A percentile compares a stretch with the other conserved stretches of the same genome.
Evolutionary conservation across 345 rosid genomes (phyloP).

Genomic region (Luvunga scandens): DNA sequence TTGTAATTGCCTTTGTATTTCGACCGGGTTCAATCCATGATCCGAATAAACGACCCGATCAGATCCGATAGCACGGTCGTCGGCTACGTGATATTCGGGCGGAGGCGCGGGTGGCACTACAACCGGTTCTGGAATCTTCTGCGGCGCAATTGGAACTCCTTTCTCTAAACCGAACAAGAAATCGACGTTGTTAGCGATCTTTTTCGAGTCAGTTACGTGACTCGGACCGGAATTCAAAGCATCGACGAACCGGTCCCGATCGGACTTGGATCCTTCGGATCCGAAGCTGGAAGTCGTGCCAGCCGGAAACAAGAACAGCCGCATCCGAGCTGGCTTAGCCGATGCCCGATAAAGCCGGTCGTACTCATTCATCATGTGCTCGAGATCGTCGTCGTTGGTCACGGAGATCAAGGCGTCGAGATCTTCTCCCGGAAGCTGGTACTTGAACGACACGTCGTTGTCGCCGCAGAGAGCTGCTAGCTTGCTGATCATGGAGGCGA

Average conservation of each 20-base stretch:
- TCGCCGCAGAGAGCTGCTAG: constrained; percentile 57
- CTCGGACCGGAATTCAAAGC: constrained; percentile 53
- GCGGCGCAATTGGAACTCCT: constrained; percentile 26
- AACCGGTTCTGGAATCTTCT: constrained; percentile 30
- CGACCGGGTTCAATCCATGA: constrained; percentile 41
- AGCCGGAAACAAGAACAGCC: constrained; percentile 70
- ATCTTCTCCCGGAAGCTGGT: constrained; percentile 94
- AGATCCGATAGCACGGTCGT: constrained; percentile 31
- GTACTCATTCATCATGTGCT: constrained; percentile 92
- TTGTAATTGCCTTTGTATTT: constrained; percentile 69
- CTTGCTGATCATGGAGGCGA: constrained; percentile 54
- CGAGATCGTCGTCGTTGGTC: constrained; percentile 89
- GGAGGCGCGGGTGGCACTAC: constrained; percentile 26
- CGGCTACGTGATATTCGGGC: constrained; percentile 15
- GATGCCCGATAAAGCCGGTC: constrained; percentile 71
- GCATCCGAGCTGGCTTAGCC: constrained; percentile 82
- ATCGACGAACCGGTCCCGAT: constrained; percentile 77
- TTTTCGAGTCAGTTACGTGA: constrained; percentile 32
- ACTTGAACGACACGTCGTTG: constrained; percentile 63
- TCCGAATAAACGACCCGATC: constrained; percentile 46
- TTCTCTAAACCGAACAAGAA: constrained; percentile 79
- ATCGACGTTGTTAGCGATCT: constrained; percentile 47
- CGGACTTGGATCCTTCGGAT: constrained; percentile 59
- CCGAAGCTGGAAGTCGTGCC: constrained; percentile 37
- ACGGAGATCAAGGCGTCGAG: constrained; percentile 95